Conservation (phyloP, 257 asterid genomes). For the Orobanche coerulescens region DNA sequence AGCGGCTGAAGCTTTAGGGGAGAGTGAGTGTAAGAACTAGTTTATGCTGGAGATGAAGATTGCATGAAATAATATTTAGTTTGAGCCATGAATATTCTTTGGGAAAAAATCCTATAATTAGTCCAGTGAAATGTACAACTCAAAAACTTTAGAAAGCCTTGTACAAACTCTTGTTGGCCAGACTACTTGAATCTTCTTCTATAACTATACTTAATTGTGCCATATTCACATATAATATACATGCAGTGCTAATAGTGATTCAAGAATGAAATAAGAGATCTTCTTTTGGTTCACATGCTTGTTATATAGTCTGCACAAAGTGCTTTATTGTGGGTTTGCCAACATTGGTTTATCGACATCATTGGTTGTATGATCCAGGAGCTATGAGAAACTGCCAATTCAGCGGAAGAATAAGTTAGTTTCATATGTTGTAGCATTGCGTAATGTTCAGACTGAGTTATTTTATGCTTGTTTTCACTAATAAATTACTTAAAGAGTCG, state of each 20-base stretch:
- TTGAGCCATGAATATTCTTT: background rate
- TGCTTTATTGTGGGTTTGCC: background rate
- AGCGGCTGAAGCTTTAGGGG: background rate
- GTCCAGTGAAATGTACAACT: background rate
- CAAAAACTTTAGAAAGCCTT: background rate
- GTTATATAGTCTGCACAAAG: background rate
- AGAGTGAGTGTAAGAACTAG: background rate
- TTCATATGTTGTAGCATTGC: background rate
- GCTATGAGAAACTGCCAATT: background rate
- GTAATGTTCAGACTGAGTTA: background rate
- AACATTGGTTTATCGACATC: background rate
- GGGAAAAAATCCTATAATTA: background rate
- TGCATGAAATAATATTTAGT: background rate
- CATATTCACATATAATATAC: background rate
- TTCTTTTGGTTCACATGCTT: background rate
- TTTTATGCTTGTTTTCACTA: background rate
- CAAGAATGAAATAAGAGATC: background rate
- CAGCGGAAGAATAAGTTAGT: background rate
- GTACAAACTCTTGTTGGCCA: background rate
- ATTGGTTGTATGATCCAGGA: background rate
- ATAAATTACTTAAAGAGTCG: background rate
- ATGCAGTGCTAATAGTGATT: background rate
- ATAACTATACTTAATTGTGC: background rate
- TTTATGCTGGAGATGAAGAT: background rate
- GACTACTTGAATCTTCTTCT: background rate